Evolutionary conservation across 2,329 filamentous ascomycete genomes (phyloP).

Genomic region (Tetracladium maxilliforme): DNA sequence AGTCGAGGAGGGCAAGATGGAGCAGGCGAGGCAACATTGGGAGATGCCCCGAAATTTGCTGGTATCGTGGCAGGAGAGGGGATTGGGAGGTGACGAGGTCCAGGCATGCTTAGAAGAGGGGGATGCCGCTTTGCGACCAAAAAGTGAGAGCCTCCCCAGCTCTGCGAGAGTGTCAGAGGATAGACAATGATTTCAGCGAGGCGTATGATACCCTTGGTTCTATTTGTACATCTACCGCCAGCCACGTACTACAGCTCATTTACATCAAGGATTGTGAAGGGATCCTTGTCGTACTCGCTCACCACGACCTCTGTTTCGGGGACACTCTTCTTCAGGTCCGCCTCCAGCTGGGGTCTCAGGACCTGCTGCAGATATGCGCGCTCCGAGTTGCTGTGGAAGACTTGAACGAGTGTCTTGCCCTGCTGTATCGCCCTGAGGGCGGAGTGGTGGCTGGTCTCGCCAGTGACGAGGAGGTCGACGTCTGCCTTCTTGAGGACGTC

Average conservation of each 20-base stretch:
- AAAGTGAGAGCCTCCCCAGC: too few relatives aligned
- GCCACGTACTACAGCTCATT: too few relatives aligned
- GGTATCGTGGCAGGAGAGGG: constrained; percentile 35
- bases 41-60: constrained; percentile 35
- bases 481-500: constrained; percentile 54
- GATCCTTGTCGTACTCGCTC: constrained; percentile 73
- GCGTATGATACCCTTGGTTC: too few relatives aligned
- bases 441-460: constrained; percentile 88
- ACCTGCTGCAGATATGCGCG: constrained; percentile 60
- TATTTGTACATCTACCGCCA: too few relatives aligned
- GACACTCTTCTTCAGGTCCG: constrained; percentile 34
- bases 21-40: constrained; percentile 46
- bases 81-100: constrained; percentile 38
- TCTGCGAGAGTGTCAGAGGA: too few relatives aligned
- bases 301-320: constrained; percentile 48
- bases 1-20: constrained; percentile 40
- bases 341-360: constrained; percentile 42
- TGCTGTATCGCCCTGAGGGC: constrained; percentile 75
- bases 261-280: constrained; percentile 59
- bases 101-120: constrained; percentile 37
- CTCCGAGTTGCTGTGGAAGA: constrained; percentile 93
- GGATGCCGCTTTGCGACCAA: constrained; percentile 29
- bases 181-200: too few relatives aligned
- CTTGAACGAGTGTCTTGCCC: constrained; percentile 66
- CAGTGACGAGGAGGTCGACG: constrained; percentile 77